Conservation (phyloP, 768 basidiomycete genomes). For the Mycena pura region DNA sequence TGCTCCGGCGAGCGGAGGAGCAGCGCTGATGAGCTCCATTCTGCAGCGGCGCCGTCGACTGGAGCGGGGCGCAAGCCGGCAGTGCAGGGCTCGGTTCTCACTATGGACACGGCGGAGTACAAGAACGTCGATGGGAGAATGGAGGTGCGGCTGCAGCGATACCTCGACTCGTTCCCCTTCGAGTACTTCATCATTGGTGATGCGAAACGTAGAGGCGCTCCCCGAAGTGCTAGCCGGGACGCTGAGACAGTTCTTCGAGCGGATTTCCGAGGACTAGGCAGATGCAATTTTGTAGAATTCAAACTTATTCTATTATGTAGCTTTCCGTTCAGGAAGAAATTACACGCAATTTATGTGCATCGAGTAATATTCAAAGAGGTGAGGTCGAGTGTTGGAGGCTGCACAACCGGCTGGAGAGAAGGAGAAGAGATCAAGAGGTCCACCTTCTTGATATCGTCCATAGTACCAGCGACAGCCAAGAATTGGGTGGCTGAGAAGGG, state of each 20-base stretch:
- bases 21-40: constrained; percentile 88
- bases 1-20: constrained; percentile 85
- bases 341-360: too few relatives aligned
- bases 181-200: constrained; percentile 96
- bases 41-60: constrained; percentile 33
- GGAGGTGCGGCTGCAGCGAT: constrained; percentile 88
- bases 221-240: constrained; percentile 90
- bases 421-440: too few relatives aligned
- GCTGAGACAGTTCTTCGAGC: constrained; percentile 90
- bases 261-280: constrained; percentile 77
- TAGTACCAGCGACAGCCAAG: not conserved
- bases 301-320: too few relatives aligned
- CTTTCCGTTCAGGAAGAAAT: too few relatives aligned
- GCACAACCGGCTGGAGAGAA: too few relatives aligned
- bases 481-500: not conserved
- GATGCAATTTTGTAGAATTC: too few relatives aligned
- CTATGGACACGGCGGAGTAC: constrained; percentile 92
- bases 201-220: constrained; percentile 88
- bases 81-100: constrained; percentile 80
- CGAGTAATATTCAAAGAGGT: too few relatives aligned
- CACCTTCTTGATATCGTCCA: too few relatives aligned
- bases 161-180: constrained; percentile 96
- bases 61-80: constrained; percentile 25
- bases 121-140: constrained; percentile 79
- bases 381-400: too few relatives aligned